Evolutionary conservation across 2,329 filamentous ascomycete species (phyloP).

Genomic region (Fusarium paranaense): DNA sequence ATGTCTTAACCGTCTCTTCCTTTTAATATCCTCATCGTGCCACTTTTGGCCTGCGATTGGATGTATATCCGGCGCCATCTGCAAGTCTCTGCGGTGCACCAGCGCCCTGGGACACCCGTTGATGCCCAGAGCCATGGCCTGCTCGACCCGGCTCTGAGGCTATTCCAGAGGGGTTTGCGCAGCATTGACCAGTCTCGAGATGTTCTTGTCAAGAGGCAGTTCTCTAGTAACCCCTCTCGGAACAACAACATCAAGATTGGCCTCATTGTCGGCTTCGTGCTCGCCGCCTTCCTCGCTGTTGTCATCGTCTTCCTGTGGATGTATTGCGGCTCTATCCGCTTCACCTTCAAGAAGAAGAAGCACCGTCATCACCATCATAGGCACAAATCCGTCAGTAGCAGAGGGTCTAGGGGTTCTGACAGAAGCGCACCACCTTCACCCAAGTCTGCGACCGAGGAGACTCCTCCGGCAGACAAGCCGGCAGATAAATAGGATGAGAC

Average conservation of each 20-base stretch:
- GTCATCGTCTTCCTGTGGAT: conserved; percentile 53
- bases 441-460: conserved; percentile 19
- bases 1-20: conserved; percentile 18
- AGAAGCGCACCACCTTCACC: conserved; percentile 27
- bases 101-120: conserved; percentile 7
- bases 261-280: conserved; percentile 55
- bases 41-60: conserved; percentile 16
- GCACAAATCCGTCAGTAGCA: conserved; percentile 45
- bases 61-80: conserved; percentile 48
- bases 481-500: conserved; percentile 21
- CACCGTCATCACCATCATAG: conserved; percentile 22
- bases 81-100: conserved; percentile 20
- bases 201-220: conserved; percentile 37
- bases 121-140: conserved; percentile 24
- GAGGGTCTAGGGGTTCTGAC: conserved; percentile 50
- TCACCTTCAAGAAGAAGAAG: conserved; percentile 45
- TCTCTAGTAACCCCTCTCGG: conserved; percentile 42
- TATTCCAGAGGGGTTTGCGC: not conserved
- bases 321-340: conserved; percentile 54
- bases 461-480: conserved; percentile 29
- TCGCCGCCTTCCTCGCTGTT: conserved; percentile 54
- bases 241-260: conserved; percentile 57
- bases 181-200: not conserved
- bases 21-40: not conserved
- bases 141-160: conserved; percentile 10